Evolutionary conservation across 495 filamentous ascomycete genomes (phyloP), one percentile per base, ranked within the genome.

Genomic region (Penicillium cosmopolitanum): DNA sequence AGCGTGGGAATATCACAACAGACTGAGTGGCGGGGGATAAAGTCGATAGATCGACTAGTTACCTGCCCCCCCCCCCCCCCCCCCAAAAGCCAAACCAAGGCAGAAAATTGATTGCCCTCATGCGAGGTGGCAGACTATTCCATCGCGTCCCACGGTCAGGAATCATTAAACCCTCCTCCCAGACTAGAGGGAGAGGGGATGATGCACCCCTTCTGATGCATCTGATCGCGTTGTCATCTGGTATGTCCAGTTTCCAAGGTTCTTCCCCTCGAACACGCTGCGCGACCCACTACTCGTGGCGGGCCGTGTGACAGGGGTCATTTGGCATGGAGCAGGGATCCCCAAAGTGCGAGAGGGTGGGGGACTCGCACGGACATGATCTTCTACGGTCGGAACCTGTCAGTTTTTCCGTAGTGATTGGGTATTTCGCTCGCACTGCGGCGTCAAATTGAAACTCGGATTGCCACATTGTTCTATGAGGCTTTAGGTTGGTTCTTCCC

Each of bases 381-480:
- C 47, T 50, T 50, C 21, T 50, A 28, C 47, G 47, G 47, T 50
- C 47, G 47, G 47, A 50, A 50, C 21, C 21, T 50, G 47, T 25
- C 47, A 50, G 18, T 25, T 44, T 44, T 44, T 10, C n/a, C n/a
- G 8, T 19, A 33, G 47, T 25, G 58, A 51, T 53, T 10, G 18
- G 51, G 34, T 11, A 40, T 57, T 50, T 50, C 53, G 56, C 61
- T 55, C 46, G 56, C 38, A 31, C 57, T 54, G 36, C 21, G 46
- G 63, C 66, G 63, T 57, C 63, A 69, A 61, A 59, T 61, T 66
- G 64, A 69, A 66, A 59, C 61, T 58, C 52, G 57, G 62, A 34
- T 63, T 56, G 60, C 64, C 57, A 60, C 61, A 64, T 66, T 58
- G 51, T 44, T 55, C 21, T 36, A 31, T 43, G 40, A 40, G 50